phyloP scores from a whole-genome alignment of 2,329 filamentous ascomycete genomes.

The Hirsutella rhossiliensis region DNA sequence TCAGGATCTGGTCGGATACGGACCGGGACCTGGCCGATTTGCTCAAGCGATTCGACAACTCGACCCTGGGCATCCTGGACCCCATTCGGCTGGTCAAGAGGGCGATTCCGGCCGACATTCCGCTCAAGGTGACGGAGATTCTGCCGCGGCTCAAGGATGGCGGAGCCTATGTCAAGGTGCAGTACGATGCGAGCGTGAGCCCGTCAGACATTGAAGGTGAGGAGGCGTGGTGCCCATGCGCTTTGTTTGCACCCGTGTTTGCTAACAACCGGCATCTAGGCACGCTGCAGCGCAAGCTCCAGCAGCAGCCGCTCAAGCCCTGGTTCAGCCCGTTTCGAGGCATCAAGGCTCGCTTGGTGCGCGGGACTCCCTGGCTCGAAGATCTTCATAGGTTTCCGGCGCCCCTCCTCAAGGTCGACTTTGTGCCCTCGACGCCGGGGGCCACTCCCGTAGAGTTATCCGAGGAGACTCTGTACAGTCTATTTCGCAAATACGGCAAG shows the following conservation, averaged over 20 bases:
- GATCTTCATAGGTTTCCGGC: constrained; percentile 79
- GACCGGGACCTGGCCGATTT: constrained; percentile 37
- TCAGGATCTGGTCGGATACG: constrained; percentile 35
- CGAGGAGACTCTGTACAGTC: constrained; percentile 74
- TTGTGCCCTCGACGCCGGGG: constrained; percentile 63
- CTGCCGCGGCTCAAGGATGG: constrained; percentile 81
- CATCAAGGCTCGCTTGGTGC: constrained; percentile 61
- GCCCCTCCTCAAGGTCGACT: constrained; percentile 68
- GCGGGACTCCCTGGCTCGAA: constrained; percentile 85
- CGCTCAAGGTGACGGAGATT: constrained; percentile 66
- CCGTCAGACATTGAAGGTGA: constrained; percentile 30
- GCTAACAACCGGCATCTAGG: constrained; percentile 13
- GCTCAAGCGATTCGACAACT: constrained; percentile 37
- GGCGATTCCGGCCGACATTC: constrained; percentile 49
- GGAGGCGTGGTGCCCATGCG: not conserved
- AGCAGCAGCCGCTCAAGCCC: constrained; percentile 62
- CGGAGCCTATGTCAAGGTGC: constrained; percentile 84
- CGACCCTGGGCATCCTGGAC: constrained; percentile 36
- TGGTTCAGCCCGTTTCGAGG: constrained; percentile 79
- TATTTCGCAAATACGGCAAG: constrained; percentile 86
- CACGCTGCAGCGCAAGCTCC: constrained; percentile 49
- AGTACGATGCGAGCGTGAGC: constrained; percentile 29
- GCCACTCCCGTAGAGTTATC: constrained; percentile 63
- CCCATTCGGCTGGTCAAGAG: constrained; percentile 43
- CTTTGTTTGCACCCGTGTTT: no score